A percentile compares a stretch with the other conserved stretches of the same genome.
These are phyloP conservation scores for Pestalotiopsis sp. DNA, from an alignment of 2,329 filamentous ascomycete genomes.

Conservation along the genomic window DNA sequence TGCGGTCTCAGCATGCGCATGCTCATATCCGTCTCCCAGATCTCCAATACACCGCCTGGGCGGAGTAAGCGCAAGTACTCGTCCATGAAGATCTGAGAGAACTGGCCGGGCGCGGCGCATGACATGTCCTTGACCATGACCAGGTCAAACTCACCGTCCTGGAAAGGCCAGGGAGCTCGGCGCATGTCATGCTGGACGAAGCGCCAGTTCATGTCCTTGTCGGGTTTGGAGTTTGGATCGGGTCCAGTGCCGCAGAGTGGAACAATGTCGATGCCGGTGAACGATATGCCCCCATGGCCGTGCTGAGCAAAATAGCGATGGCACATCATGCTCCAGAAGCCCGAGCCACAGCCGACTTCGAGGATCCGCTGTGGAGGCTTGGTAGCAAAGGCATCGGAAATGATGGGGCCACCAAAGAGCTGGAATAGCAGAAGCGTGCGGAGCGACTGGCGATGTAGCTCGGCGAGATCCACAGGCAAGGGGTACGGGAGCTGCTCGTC, in stretches of 20 bases:
- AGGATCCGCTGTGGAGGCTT: conserved; percentile 76
- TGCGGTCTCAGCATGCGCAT: conserved; percentile 83
- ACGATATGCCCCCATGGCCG: conserved; percentile 70
- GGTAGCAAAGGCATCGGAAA: conserved; percentile 65
- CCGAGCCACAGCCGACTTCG: conserved; percentile 85
- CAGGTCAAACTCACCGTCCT: conserved; percentile 79
- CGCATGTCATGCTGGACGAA: conserved; percentile 89
- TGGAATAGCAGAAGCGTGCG: conserved; percentile 79
- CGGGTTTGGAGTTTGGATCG: conserved; percentile 47
- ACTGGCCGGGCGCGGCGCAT: conserved; percentile 60
- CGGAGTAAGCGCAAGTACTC: conserved; percentile 77
- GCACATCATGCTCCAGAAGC: conserved; percentile 87
- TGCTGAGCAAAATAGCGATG: conserved; percentile 73
- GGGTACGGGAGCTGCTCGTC: conserved; percentile 74
- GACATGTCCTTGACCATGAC: conserved; percentile 86
- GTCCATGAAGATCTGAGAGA: conserved; percentile 58
- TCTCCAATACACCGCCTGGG: conserved; percentile 77
- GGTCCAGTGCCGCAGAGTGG: conserved; percentile 57
- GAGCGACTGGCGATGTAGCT: conserved; percentile 84
- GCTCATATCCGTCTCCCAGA: conserved; percentile 87
- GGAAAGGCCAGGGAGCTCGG: conserved; percentile 73
- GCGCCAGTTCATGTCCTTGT: conserved; percentile 79
- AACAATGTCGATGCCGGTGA: conserved; percentile 81
- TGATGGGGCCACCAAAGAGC: conserved; percentile 78
- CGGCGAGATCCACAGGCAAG: conserved; percentile 82